phyloP scores from a whole-genome alignment of 495 filamentous ascomycete genomes.

The Aspergillus steynii region DNA sequence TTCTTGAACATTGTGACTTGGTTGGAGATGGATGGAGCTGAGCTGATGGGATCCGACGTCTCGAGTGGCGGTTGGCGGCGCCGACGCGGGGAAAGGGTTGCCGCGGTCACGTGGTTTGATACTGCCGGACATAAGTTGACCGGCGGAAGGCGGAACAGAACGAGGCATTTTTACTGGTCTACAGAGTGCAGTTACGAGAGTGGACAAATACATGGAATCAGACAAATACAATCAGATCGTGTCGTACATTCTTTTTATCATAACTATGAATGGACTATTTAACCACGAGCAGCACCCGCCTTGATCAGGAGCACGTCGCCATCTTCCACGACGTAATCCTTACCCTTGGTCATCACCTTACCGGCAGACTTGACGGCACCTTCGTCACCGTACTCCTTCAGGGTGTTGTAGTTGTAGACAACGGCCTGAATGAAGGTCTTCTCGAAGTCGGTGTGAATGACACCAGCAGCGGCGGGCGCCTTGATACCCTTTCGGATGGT shows the following conservation, averaged over 20 bases:
- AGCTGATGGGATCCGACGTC: background rate
- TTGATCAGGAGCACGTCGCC: conserved; percentile 79
- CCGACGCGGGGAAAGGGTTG: conserved; percentile 8
- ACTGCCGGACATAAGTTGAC: background rate
- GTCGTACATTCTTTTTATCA: background rate
- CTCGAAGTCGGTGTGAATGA: conserved; percentile 98
- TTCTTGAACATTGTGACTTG: conserved; percentile 79
- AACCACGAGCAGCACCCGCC: conserved; percentile 89
- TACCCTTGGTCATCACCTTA: conserved; percentile 98
- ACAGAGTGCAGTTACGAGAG: no score
- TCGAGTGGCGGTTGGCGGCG: background rate
- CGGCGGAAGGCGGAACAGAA: background rate
- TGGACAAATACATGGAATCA: no score
- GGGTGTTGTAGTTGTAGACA: conserved; percentile 76
- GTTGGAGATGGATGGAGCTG: conserved; percentile 14
- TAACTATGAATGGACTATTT: conserved; percentile 17
- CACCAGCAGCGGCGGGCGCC: conserved; percentile 94
- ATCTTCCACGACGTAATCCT: conserved; percentile 77
- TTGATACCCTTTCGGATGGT: conserved; percentile 96
- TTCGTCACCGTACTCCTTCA: conserved; percentile 89
- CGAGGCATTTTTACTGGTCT: no score
- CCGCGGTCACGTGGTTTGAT: conserved; percentile 8
- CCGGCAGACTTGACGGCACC: conserved; percentile 84
- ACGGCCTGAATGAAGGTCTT: conserved; percentile 99
- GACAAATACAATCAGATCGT: no score